Conservation (phyloP, 495 filamentous ascomycete species). For the Penicillium ucsense region DNA sequence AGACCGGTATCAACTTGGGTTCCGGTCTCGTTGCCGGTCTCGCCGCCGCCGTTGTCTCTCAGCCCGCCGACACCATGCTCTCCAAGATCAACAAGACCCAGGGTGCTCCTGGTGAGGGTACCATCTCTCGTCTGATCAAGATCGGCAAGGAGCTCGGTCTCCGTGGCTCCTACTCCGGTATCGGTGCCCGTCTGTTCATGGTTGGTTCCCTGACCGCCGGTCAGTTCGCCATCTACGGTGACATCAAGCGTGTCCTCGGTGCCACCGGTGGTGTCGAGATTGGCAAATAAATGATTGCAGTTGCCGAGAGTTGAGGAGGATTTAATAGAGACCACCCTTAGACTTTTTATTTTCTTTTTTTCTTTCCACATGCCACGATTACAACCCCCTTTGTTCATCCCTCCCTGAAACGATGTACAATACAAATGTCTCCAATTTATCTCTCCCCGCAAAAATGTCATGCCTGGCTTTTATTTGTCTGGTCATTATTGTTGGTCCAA, state of each 20-base stretch:
- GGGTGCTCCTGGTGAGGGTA: conserved; percentile 91
- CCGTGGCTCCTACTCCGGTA: conserved; percentile 78
- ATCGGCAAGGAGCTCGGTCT: conserved; percentile 92
- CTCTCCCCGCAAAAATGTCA: conserved; percentile 2
- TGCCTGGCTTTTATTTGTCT: conserved; percentile 1
- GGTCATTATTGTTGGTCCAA: too few species aligned
- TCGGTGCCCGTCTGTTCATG: conserved; percentile 58
- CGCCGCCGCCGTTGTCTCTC: conserved; percentile 90
- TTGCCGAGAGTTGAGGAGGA: conserved; percentile 18
- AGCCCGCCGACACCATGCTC: conserved; percentile 98
- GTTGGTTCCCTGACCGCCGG: conserved; percentile 75
- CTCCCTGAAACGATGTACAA: conserved; percentile 20
- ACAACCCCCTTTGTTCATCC: conserved; percentile 18
- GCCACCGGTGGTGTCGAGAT: conserved; percentile 78
- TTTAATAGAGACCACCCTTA: conserved; percentile 28
- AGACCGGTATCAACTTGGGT: conserved; percentile 89
- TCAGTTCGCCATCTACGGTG: conserved; percentile 95
- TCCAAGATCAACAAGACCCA: conserved; percentile 99
- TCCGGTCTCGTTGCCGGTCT: conserved; percentile 96
- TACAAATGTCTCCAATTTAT: conserved; percentile 25
- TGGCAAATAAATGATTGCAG: conserved; percentile 32
- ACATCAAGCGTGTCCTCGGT: conserved; percentile 46
- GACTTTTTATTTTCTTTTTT: conserved; percentile 19
- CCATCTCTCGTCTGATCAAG: conserved; percentile 83
- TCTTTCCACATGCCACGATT: too few species aligned